Percentiles rank a stretch among this genome's conserved stretches.
These are phyloP conservation scores for Lipomyces yamanashiensis DNA, from an alignment of 805 yeast genomes.

Conservation along the genomic window DNA sequence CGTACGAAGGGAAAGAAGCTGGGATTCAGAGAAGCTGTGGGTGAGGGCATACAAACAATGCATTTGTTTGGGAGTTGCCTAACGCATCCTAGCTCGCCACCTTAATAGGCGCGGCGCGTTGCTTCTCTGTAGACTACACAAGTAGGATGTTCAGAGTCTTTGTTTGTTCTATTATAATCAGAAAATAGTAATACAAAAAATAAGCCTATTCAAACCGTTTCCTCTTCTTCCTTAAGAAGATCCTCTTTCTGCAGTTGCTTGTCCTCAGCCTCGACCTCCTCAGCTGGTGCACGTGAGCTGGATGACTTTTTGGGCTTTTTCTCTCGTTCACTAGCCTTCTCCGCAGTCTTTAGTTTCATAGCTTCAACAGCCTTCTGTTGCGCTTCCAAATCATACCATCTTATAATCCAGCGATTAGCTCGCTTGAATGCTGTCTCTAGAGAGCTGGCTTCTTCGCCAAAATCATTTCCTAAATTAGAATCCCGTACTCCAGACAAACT, in stretches of 20 bases:
- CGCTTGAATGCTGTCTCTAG: slow-evolving; percentile 38
- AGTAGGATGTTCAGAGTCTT: too few species aligned
- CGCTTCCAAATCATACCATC: slow-evolving; percentile 34
- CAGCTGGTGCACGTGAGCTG: background rate
- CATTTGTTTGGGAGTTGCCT: slow-evolving; percentile 16
- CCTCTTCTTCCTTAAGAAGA: background rate
- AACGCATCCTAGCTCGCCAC: slow-evolving; percentile 1
- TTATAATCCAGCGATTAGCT: slow-evolving; percentile 40
- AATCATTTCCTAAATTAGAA: slow-evolving; percentile 36
- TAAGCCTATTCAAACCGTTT: too few species aligned
- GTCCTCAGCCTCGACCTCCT: background rate
- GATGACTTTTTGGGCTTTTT: background rate
- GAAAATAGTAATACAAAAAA: too few species aligned
- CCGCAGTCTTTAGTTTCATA: background rate
- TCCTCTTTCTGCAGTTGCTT: background rate
- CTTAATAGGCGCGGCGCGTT: slow-evolving; percentile 1
- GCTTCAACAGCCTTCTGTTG: background rate
- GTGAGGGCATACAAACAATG: background rate
- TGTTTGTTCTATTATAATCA: too few species aligned
- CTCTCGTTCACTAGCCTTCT: slow-evolving; percentile 1
- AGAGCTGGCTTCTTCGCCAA: slow-evolving; percentile 41
- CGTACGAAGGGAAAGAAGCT: background rate
- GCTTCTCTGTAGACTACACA: too few species aligned
- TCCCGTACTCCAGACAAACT: slow-evolving; percentile 25
- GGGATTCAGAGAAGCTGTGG: background rate